Conservation (phyloP, 495 filamentous ascomycete species). For the Sphaerosporella brunnea region DNA sequence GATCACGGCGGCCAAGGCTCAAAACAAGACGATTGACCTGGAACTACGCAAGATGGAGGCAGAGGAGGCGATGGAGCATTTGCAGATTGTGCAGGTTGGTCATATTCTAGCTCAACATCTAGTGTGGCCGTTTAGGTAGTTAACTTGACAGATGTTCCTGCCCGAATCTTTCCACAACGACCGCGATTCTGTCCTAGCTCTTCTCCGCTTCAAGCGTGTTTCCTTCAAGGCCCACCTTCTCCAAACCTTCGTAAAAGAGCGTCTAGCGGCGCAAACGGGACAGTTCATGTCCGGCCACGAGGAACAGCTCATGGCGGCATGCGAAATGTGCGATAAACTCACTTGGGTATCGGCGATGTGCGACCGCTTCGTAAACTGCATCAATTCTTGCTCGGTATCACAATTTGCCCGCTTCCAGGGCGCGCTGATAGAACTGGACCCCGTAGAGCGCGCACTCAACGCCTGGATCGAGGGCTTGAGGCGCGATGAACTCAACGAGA, state of each 20-base stretch:
- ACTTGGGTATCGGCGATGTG: conserved; percentile 68
- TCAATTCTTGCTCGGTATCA: conserved; percentile 55
- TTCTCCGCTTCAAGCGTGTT: conserved; percentile 73
- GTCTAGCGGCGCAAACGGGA: conserved; percentile 38
- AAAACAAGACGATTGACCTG: conserved; percentile 81
- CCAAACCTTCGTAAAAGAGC: conserved; percentile 61
- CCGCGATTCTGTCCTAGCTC: conserved; percentile 61
- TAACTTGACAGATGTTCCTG: conserved; percentile 51
- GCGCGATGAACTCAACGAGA: conserved; percentile 71
- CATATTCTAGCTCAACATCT: not conserved
- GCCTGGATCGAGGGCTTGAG: conserved; percentile 70
- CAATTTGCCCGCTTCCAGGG: conserved; percentile 58
- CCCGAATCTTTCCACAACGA: conserved; percentile 71
- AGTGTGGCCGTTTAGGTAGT: not conserved
- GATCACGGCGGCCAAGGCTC: conserved; percentile 69
- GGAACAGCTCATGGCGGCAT: conserved; percentile 59
- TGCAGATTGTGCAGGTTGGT: conserved; percentile 50
- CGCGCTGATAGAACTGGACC: conserved; percentile 74
- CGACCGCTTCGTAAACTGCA: conserved; percentile 61
- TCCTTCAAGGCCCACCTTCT: conserved; percentile 74
- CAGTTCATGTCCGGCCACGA: conserved; percentile 39
- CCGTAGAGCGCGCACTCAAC: conserved; percentile 77
- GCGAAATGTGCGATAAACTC: conserved; percentile 68
- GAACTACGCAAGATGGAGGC: conserved; percentile 77
- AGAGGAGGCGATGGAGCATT: conserved; percentile 72